Evolutionary conservation across 495 filamentous ascomycete genomes (phyloP), one percentile per base, ranked within the genome.

Genomic region (Recurvomyces mirabilis): DNA sequence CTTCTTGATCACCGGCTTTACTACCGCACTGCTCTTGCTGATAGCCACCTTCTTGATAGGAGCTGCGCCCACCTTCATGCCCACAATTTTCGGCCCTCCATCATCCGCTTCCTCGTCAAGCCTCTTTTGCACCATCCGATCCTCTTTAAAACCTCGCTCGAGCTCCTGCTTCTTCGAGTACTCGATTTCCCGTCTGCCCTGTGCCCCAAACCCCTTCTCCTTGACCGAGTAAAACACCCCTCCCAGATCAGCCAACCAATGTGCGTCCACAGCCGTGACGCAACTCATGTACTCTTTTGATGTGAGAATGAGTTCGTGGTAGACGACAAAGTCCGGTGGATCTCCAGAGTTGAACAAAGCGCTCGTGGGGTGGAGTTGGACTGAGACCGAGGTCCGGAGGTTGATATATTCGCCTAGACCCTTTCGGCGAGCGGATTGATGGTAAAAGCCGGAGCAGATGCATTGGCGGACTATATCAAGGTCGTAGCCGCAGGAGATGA

Each of bases 201-300:
- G 74, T 5, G 84, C 82, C 13, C 84, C 91, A 60, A 91, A 99
- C 11, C 88, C 88, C 61, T 99, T 99, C 67, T 96, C 89, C 65
- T 94, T 95, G 59, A 96, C 77, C 11, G 82, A 87, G 66, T 96
- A 99, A 65, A 96, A 99, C 19, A 99, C 93, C n/a, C 87, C 93
- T 17, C 93, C 93, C 17, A 99, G 73, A 57, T 99, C 91, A 13
- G 93, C 93, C 53, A 99, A 78, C 93, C 93, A 99, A 55, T 93
- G 86, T 37, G 93, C 89, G 61, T 99, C 93, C 3, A 99, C 91
- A 0, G 87, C 76, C 5, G 93, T 99, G 22, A 99, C 93, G 1
- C 84, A 93, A 3, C 82, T 89, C 89, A 99, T 96, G 68, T 96
- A 99, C 65, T 96, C 93, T 60, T 94, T 95, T 39, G 78, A 84